These are phyloP conservation scores for Kodamaea alishanica DNA, from an alignment of 1,139 yeast genomes.

Conservation along the genomic window DNA sequence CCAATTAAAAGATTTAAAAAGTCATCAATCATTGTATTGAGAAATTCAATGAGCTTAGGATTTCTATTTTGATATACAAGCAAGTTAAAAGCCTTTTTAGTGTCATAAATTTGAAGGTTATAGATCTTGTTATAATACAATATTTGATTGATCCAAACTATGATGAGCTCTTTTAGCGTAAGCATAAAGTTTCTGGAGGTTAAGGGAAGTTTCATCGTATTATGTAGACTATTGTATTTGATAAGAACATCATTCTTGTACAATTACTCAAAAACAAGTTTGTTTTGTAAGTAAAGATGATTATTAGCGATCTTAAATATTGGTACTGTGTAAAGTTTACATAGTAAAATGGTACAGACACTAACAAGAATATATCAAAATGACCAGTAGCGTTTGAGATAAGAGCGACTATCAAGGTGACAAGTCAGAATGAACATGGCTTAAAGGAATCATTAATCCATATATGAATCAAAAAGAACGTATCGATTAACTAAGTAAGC, in stretches of 20 bases:
- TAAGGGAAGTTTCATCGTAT: conserved; percentile 9
- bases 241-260: background rate
- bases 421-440: too few species aligned
- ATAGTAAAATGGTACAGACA: too few species aligned
- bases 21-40: conserved; percentile 28
- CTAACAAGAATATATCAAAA: too few species aligned
- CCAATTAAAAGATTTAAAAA: conserved; percentile 13
- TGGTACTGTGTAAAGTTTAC: too few species aligned
- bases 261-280: background rate
- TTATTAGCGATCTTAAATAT: too few species aligned
- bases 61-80: conserved; percentile 40
- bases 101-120: conserved; percentile 38
- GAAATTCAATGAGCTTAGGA: conserved; percentile 38
- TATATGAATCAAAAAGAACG: too few species aligned
- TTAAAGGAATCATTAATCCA: too few species aligned
- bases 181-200: conserved; percentile 29
- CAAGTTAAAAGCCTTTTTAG: conserved; percentile 36
- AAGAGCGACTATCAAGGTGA: too few species aligned
- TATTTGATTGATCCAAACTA: conserved; percentile 44
- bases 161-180: conserved; percentile 38
- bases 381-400: too few species aligned
- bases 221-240: background rate
- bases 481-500: too few species aligned
- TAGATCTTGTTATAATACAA: conserved; percentile 44
- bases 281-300: too few species aligned